Evolutionary conservation across 2,329 filamentous ascomycete genomes (phyloP).

Genomic region (Gyromitra esculenta): DNA sequence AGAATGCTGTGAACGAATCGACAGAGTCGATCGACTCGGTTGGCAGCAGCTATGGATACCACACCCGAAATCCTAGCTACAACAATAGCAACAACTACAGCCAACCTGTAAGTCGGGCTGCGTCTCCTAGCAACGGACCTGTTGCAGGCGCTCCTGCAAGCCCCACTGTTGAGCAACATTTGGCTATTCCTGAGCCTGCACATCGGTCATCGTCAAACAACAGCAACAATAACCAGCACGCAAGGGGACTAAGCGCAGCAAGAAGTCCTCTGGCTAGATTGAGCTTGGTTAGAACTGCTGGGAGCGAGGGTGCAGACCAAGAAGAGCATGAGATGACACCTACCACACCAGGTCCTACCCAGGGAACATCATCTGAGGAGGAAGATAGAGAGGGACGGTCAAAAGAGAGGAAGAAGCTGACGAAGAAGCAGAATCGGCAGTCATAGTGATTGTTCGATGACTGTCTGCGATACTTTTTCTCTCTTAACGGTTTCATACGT

Average conservation of each 20-base stretch:
- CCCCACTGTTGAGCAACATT: constrained; percentile 34
- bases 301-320: constrained; percentile 53
- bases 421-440: constrained; percentile 50
- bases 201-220: constrained; percentile 53
- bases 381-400: constrained; percentile 54
- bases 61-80: constrained; percentile 56
- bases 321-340: constrained; percentile 56
- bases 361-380: constrained; percentile 30
- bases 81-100: constrained; percentile 56
- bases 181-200: constrained; percentile 51
- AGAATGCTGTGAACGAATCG: constrained; percentile 62
- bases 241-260: constrained; percentile 56
- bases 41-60: constrained; percentile 56
- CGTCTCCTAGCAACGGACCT: constrained; percentile 46
- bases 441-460: constrained; percentile 28
- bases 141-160: constrained; percentile 43
- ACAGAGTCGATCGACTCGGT: constrained; percentile 61
- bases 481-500: constrained; percentile 40
- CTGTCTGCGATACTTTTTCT: constrained; percentile 14
- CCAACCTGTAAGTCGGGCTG: constrained; percentile 50
- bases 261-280: constrained; percentile 60
- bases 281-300: constrained; percentile 59
- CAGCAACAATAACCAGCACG: constrained; percentile 53
- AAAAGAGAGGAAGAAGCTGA: constrained; percentile 54
- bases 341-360: constrained; percentile 16